Percentiles rank a stretch among this genome's conserved stretches.
Conservation (phyloP, 1,284 basidiomycete species). For the Fomitopsis pinicola region DNA sequence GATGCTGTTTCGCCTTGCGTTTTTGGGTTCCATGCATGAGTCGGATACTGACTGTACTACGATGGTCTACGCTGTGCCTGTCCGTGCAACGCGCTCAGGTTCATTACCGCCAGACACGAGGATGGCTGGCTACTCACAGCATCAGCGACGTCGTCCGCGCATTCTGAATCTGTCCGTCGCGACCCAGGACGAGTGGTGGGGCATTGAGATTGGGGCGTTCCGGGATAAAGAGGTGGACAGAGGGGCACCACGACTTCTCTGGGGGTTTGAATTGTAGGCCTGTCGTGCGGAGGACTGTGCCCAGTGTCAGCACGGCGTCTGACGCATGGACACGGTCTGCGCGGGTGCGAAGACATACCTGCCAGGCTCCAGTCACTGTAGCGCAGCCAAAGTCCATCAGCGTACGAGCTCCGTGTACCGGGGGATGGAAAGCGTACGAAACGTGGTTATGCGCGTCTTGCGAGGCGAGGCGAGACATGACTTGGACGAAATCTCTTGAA, state of each 20-base stretch:
- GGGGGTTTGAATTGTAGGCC: slow-evolving; percentile 29
- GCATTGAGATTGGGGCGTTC: slow-evolving; percentile 40
- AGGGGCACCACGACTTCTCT: slow-evolving; percentile 51
- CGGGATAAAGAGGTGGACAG: slow-evolving; percentile 50
- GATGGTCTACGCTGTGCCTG: slow-evolving; percentile 33
- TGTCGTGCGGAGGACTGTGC: slow-evolving; percentile 27
- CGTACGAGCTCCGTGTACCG: too few species aligned
- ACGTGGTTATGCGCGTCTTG: background rate
- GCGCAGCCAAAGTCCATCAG: too few species aligned
- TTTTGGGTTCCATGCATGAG: slow-evolving; percentile 48
- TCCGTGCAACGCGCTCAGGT: background rate
- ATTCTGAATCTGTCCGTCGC: slow-evolving; percentile 67
- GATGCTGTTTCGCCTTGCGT: slow-evolving; percentile 47
- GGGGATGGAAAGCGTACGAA: background rate
- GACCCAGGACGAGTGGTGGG: slow-evolving; percentile 53
- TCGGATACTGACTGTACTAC: slow-evolving; percentile 43
- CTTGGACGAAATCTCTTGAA: too few species aligned
- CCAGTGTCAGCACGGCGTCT: background rate
- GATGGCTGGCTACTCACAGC: slow-evolving; percentile 44
- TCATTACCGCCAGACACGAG: background rate
- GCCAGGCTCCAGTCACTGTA: background rate
- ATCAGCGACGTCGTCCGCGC: slow-evolving; percentile 41
- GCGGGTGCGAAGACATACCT: background rate
- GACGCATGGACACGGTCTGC: background rate
- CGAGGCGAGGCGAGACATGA: too few species aligned